Percentiles rank a stretch among this genome's conserved stretches.
Evolutionary conservation across 2,329 filamentous ascomycete species (phyloP).

Genomic region (Keithomyces neogunnii): DNA sequence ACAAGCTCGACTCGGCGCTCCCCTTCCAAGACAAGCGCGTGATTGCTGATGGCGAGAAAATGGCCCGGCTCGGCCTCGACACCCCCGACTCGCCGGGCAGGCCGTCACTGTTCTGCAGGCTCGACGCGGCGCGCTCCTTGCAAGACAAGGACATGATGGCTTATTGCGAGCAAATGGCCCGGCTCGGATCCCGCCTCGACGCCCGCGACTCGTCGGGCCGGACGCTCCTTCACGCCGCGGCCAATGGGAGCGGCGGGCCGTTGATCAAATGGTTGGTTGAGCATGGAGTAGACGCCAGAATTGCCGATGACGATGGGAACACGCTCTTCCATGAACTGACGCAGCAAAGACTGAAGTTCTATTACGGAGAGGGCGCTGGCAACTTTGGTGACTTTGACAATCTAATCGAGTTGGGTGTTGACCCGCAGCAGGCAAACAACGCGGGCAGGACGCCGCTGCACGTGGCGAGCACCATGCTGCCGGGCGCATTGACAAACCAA

Average conservation of each 20-base stretch:
- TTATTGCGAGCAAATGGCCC: no score
- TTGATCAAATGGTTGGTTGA: not conserved
- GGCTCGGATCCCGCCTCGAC: no score
- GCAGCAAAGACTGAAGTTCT: not conserved
- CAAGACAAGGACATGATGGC: no score
- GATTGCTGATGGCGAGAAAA: no score
- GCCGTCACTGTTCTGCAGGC: not conserved
- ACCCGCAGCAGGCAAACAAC: not conserved
- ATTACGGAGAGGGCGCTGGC: not conserved
- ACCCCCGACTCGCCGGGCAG: no score
- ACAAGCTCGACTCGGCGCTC: no score
- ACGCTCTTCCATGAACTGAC: conserved; percentile 15
- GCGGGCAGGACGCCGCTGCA: not conserved
- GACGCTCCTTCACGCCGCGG: not conserved
- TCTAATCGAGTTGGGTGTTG: not conserved
- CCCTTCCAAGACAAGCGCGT: no score
- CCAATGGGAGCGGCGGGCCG: no score
- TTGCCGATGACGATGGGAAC: conserved; percentile 14
- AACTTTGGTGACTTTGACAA: not conserved
- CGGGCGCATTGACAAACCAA: no score
- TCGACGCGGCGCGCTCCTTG: no score
- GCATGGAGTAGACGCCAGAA: conserved; percentile 9
- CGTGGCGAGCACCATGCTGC: not conserved
- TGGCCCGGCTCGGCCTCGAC: no score
- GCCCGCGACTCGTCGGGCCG: not conserved